Conservation (phyloP, 2,329 filamentous ascomycete genomes). For the Drechmeria coniospora region DNA sequence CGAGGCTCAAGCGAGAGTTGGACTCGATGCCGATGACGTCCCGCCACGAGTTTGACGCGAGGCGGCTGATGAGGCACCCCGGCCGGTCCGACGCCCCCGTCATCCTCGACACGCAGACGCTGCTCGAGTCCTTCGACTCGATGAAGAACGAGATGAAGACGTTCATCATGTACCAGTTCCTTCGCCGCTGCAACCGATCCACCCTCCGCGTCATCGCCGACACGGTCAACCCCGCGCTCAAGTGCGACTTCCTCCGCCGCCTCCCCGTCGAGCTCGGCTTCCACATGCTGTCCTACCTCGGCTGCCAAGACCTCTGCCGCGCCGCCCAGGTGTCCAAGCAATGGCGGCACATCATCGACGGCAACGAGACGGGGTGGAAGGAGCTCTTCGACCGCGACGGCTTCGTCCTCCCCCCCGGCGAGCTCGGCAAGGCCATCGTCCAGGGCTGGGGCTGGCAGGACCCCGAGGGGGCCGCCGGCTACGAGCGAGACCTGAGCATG, state of each 20-base stretch:
- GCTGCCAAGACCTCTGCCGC: conserved; percentile 71
- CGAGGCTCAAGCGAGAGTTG: conserved; percentile 19
- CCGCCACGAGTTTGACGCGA: conserved; percentile 8
- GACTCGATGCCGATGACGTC: conserved; percentile 7
- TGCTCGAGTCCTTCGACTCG: conserved; percentile 80
- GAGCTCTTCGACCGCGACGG: conserved; percentile 76
- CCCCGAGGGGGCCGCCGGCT: conserved; percentile 57
- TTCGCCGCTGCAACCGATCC: conserved; percentile 73
- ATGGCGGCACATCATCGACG: conserved; percentile 82
- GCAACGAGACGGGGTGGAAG: conserved; percentile 93
- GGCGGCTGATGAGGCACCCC: conserved; percentile 1
- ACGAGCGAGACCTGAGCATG: conserved; percentile 64
- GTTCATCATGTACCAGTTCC: conserved; percentile 91
- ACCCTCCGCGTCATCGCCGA: conserved; percentile 82
- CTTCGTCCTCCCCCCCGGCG: conserved; percentile 61
- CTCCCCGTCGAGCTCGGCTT: conserved; percentile 77
- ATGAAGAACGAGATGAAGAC: conserved; percentile 87
- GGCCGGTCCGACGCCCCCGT: conserved; percentile 6
- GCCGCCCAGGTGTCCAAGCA: conserved; percentile 88
- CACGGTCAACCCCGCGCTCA: conserved; percentile 83
- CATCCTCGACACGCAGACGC: conserved; percentile 68
- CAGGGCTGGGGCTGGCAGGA: conserved; percentile 99
- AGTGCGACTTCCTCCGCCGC: conserved; percentile 79
- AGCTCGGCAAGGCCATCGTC: conserved; percentile 69
- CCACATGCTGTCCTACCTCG: conserved; percentile 75